These are phyloP conservation scores for Neofusicoccum kwambonambiense DNA, from an alignment of 2,329 filamentous ascomycete species.

Conservation along the genomic window DNA sequence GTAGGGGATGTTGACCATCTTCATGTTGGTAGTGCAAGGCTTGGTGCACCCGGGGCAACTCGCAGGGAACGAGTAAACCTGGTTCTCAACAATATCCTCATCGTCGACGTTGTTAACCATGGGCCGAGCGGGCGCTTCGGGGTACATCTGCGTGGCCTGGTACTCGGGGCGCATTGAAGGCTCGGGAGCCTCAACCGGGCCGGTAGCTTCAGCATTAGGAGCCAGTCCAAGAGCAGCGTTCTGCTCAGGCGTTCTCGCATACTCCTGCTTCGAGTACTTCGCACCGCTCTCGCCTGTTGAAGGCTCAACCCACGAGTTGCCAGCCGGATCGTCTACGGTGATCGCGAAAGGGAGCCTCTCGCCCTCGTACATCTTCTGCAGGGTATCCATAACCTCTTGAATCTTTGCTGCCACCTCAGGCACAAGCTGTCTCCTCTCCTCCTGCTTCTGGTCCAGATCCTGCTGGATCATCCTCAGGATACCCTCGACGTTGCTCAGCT, in stretches of 20 bases:
- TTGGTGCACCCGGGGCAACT: conserved; percentile 89
- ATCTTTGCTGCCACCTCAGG: conserved; percentile 80
- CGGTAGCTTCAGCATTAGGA: conserved; percentile 36
- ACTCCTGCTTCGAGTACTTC: conserved; percentile 87
- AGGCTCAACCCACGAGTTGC: conserved; percentile 95
- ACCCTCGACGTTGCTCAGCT: conserved; percentile 91
- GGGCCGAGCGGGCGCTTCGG: conserved; percentile 37
- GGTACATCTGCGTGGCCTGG: conserved; percentile 45
- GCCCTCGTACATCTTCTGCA: conserved; percentile 74
- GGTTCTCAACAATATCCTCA: conserved; percentile 85
- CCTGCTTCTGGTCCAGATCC: conserved; percentile 79
- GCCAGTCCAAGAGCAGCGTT: conserved; percentile 81
- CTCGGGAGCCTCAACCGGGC: conserved; percentile 52
- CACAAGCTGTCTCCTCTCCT: conserved; percentile 71
- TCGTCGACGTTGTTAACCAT: conserved; percentile 51
- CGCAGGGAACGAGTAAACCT: conserved; percentile 90
- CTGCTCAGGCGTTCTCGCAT: conserved; percentile 76
- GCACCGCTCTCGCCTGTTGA: conserved; percentile 72
- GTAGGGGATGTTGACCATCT: conserved; percentile 96
- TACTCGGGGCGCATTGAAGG: conserved; percentile 57
- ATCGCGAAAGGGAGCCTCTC: conserved; percentile 83
- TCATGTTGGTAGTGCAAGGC: conserved; percentile 89
- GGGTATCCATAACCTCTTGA: conserved; percentile 69
- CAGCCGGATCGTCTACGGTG: conserved; percentile 83
- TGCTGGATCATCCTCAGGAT: conserved; percentile 75